A percentile compares a stretch with the other conserved stretches of the same genome.
Conservation (phyloP, 73 alveolate genomes). For the Breviolum minutum region DNA sequence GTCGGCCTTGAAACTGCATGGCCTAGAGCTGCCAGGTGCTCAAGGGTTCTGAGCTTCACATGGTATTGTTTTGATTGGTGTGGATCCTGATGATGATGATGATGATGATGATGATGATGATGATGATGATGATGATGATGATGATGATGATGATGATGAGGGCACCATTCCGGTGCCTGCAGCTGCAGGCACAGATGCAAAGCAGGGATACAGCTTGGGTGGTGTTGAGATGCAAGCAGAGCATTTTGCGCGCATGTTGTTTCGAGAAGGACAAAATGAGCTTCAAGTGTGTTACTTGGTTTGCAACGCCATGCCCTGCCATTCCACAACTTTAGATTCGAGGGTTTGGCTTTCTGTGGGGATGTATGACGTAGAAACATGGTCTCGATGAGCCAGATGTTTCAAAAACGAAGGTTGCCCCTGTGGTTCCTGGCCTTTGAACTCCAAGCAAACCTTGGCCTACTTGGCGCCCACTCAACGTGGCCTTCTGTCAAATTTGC, state of each 20-base stretch:
- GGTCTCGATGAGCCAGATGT: background rate
- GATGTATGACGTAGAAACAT: background rate
- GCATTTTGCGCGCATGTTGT: background rate
- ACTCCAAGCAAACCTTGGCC: background rate
- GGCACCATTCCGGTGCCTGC: background rate
- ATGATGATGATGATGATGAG: too few species aligned
- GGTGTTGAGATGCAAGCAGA: background rate
- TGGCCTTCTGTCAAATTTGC: background rate
- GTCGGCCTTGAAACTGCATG: slow-evolving; percentile 32
- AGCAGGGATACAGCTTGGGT: background rate
- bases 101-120: too few species aligned
- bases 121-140: too few species aligned
- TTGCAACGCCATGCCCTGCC: too few species aligned
- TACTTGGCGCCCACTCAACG: slow-evolving; percentile 36
- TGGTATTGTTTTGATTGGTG: too few species aligned
- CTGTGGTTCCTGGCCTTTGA: slow-evolving; percentile 59
- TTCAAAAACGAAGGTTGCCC: background rate
- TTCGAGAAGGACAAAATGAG: background rate
- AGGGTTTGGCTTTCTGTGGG: background rate
- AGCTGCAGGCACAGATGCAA: background rate
- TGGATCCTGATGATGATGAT: too few species aligned
- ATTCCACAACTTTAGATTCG: background rate
- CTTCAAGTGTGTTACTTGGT: background rate
- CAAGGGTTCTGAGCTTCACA: too few species aligned
- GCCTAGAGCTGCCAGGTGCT: slow-evolving; percentile 18